Evolutionary conservation across 129 eudicot species (phyloP).

Genomic region (Centaurea solstitialis): DNA sequence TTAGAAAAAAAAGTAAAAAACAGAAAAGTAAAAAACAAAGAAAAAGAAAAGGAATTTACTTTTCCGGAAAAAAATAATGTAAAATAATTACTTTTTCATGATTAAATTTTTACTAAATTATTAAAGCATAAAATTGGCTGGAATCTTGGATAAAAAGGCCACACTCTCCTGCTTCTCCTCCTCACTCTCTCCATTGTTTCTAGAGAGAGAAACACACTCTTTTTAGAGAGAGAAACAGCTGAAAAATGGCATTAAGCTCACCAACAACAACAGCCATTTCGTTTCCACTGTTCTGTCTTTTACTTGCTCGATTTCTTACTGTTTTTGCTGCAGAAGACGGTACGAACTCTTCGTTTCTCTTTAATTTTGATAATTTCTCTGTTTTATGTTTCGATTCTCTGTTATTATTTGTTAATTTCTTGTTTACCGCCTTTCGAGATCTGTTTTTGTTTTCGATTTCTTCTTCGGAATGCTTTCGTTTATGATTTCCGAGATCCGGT

Average conservation of each 20-base stretch:
- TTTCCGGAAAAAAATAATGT: slow-evolving; percentile 14
- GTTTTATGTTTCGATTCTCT: slow-evolving; percentile 7
- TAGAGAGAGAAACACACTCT: slow-evolving; percentile 17
- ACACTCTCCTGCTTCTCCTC: slow-evolving; percentile 11
- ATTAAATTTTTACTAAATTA: slow-evolving; percentile 5
- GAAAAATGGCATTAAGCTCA: slow-evolving; percentile 14
- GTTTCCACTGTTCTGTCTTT: slow-evolving; percentile 17
- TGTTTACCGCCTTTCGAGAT: slow-evolving; percentile 6
- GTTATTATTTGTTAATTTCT: background rate
- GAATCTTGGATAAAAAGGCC: slow-evolving; percentile 37
- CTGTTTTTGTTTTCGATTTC: slow-evolving; percentile 3
- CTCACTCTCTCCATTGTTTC: slow-evolving; percentile 4
- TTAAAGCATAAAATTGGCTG: slow-evolving; percentile 15
- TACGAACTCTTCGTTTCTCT: slow-evolving; percentile 10
- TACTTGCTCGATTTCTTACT: slow-evolving; percentile 2
- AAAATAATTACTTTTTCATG: slow-evolving; percentile 16
- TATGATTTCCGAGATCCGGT: background rate
- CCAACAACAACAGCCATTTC: slow-evolving; percentile 1
- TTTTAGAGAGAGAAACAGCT: slow-evolving; percentile 16
- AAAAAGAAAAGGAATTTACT: slow-evolving; percentile 29
- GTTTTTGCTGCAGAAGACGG: slow-evolving; percentile 34
- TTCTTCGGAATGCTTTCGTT: background rate
- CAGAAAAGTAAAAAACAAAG: background rate
- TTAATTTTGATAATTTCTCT: background rate
- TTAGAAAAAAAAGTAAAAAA: background rate